Conservation (phyloP, 208 protist genomes). For the Crithidia bombi region DNA sequence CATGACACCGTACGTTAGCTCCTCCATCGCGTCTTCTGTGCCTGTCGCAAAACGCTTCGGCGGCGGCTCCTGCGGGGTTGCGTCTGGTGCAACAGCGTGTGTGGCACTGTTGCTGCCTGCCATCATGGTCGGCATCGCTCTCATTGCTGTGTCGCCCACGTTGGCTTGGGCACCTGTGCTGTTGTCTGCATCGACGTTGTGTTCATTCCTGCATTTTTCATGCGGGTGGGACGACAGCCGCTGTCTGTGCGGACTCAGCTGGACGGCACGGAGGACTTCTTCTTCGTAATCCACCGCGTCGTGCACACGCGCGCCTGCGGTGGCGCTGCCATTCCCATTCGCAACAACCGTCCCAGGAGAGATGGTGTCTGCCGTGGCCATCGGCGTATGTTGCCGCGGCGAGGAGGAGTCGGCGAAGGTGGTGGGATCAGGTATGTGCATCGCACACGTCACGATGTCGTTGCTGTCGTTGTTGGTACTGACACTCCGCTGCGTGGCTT, state of each 20-base stretch:
- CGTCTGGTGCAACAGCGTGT: conserved; percentile 9
- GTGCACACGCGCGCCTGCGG: conserved; percentile 4
- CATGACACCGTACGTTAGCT: conserved; percentile 9
- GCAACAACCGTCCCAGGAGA: not conserved
- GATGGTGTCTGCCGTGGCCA: conserved; percentile 1
- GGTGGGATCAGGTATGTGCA: conserved; percentile 32
- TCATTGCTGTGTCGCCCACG: not conserved
- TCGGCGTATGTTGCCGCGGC: not conserved
- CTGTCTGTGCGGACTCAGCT: not conserved
- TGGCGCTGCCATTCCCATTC: not conserved
- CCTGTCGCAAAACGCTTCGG: conserved; percentile 36
- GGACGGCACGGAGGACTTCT: conserved; percentile 10
- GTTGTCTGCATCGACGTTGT: not conserved
- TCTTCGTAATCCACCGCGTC: conserved; percentile 30
- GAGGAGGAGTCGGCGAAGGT: conserved; percentile 27
- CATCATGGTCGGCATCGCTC: conserved; percentile 17
- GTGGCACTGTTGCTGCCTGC: conserved; percentile 11
- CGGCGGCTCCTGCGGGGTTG: conserved; percentile 27
- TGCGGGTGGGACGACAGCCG: too few relatives aligned
- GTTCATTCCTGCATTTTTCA: not conserved
- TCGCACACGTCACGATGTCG: not conserved
- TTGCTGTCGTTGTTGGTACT: not conserved
- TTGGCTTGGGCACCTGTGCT: not conserved
- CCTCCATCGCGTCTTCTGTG: conserved; percentile 17
- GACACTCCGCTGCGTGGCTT: too few relatives aligned